Base-by-base conservation (phyloP, 192 early-diverging fungal genomes). In the Coemansia nantahalensis region DNA sequence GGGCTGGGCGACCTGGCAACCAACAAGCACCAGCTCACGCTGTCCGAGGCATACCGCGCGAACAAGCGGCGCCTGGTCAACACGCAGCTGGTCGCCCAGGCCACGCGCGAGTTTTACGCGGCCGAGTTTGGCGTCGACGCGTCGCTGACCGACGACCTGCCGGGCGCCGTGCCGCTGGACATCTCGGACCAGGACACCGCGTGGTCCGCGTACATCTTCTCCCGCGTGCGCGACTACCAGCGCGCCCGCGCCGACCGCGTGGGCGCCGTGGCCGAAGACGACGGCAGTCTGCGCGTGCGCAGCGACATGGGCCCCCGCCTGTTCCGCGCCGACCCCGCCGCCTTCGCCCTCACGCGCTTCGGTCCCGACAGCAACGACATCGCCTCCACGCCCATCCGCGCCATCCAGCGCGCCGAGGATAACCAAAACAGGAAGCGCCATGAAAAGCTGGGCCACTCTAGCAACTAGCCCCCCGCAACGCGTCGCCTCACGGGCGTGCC, bases 221-320 rank as follows among this genome's bases (percentile, higher is more conserved):
- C 53, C 36, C 55, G 72, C 19, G 65, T 63, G 9, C 51, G 61
- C 39, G 65, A 68, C 48, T 76, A 68, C 60, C 72, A 76, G 52
- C 35, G 65, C 3, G 45, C 38, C 39, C 50, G 72, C 1, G 64
- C 72, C 0, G 72, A 76, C 38, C 64, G 72, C 13, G 65, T 68
- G 21, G 72, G 65, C 16, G 56, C 65, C 0, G 51, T 59, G 10
- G 52, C 72, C 18, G 72, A 68, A 36, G 72, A 76, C 38, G 72
- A 76, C 39, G 72, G 72, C 45, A 76, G 72, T 45, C 36, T 76
- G 59, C 50, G 46, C 39, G 38, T 76, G 19, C 26, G 45, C 30
- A 43, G 59, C 0, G 72, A 64, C 26, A 3, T 28, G 26, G 26
- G 26, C 26, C 4, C 26, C 26, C 26, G 26, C 4, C 3, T 28